Base-by-base conservation (phyloP, 2,329 filamentous ascomycete genomes). In the Lecanosticta acicola region DNA sequence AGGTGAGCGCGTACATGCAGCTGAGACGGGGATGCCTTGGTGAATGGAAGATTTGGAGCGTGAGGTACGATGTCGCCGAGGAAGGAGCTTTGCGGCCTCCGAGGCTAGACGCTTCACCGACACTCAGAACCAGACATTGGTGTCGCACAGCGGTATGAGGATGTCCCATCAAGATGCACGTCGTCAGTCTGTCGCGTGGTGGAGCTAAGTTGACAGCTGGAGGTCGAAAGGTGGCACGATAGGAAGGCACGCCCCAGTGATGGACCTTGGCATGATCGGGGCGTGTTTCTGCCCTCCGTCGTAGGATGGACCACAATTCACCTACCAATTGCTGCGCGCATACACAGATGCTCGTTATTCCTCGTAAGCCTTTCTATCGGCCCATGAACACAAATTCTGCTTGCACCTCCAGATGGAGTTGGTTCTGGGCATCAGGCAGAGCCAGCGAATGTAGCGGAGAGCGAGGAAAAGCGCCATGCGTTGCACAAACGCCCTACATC, bases 1-100 rank as follows among this genome's bases (percentile, higher is more conserved):
- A 44, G 48, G 44, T 43, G 37, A 29, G 24, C 35, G 33, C 26
- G 39, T 40, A 39, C 41, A 41, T 45, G 45, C 43, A 40, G 20
- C 35, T 14, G 38, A 38, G 36, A 39, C 48, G 44, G 43, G 45
- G 41, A 35, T 45, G n/a, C 38, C 38, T 37, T 41, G 32, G 45
- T 26, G 29, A 26, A 37, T 37, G 14, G 17, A 11, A n/a, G 38
- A 33, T 49, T 16, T 29, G 17, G 36, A 29, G 14, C 34, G 33
- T 13, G 37, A n/a, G 36, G 21, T n/a, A 41, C 32, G 39, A 32
- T 46, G 41, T 43, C 29, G 41, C 37, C 7, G 24, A 29, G 24
- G 24, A 11, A 29, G 24, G 24, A 29, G 24, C 24, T 29, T 11
- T 5, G 36, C 21, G 17, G 19, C 13, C 40, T 18, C 11, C 10